Base-by-base conservation (phyloP, 1,284 basidiomycete genomes). In the Leccinum pseudoinsigne region DNA sequence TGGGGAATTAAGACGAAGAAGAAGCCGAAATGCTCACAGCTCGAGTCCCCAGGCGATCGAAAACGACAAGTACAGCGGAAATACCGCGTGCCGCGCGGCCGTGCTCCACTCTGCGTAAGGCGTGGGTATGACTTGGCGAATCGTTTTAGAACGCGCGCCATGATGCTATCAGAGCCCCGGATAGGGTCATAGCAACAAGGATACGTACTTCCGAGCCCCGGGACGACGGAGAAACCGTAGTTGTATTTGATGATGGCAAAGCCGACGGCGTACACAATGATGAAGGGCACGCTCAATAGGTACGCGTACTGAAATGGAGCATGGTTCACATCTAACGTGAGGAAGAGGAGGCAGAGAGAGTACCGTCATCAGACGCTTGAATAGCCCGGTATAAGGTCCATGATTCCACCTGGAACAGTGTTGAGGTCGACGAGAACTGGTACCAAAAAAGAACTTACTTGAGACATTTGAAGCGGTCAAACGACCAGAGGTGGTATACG, bases 341-440 rank as follows among this genome's bases (percentile, higher is more conserved):
- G 7, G 23, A 28, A 1, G 21, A 21, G 3, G 21, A 2, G 5
- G 3, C 9, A 21, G 16, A 28, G 8, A 12, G 10, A 3, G 68
- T 63, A 91, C 89, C 16, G 88, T 92, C 90, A 92, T 92, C 68
- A 92, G 72, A 23, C 90, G 84, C 74, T 91, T 92, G 78, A 92
- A 92, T 2, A 88, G 81, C 18, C 89, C 89, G 28, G 86, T 82
- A 63, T 86, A 77, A 4, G 84, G 81, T 1, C 86, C 85, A 50
- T 82, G 83, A 67, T 85, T 84, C 88, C 88, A 91, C 72, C 89
- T 90, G 60, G 23, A 14, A 21, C 28, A 16, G 38, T 21, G 8
- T 5, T 5, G 55, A 40, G 12, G 4, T 28, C 8, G n/a, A n/a
- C 58, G 57, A 31, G 28, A 7, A n/a, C 42, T 45, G n/a, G 8